phyloP scores from a whole-genome alignment of 2,329 filamentous ascomycete genomes.

The Cytospora paraplurivora region DNA sequence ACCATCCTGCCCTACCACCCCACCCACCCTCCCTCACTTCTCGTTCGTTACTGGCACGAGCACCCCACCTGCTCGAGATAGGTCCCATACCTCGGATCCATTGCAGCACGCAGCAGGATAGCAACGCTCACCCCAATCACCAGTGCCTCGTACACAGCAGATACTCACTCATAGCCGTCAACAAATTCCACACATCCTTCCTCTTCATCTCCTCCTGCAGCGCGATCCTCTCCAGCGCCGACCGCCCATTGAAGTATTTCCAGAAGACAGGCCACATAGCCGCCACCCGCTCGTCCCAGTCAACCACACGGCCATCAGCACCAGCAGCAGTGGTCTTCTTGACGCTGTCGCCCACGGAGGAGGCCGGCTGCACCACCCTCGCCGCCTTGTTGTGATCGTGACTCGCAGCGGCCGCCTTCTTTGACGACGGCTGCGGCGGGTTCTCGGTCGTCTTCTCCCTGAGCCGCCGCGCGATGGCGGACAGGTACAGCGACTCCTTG shows the following conservation, averaged over 20 bases:
- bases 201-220: constrained; percentile 85
- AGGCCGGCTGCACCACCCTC: constrained; percentile 32
- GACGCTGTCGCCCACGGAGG: constrained; percentile 21
- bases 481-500: constrained; percentile 72
- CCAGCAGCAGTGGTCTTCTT: constrained; percentile 27
- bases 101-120: background rate
- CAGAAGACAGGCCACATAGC: constrained; percentile 73
- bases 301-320: constrained; percentile 8
- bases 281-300: constrained; percentile 57
- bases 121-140: constrained; percentile 44
- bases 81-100: background rate
- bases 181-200: constrained; percentile 72
- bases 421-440: constrained; percentile 16
- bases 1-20: too few species aligned
- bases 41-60: too few species aligned
- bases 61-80: background rate
- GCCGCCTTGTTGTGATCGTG: background rate
- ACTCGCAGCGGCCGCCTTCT: constrained; percentile 11
- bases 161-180: constrained; percentile 68
- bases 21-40: too few species aligned
- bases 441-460: constrained; percentile 29
- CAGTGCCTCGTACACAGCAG: constrained; percentile 70
- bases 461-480: constrained; percentile 59
- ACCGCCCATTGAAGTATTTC: constrained; percentile 85
- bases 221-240: constrained; percentile 83